phyloP scores from a whole-genome alignment of 176 grass and related monocot species.

The Phoenix dactylifera region DNA sequence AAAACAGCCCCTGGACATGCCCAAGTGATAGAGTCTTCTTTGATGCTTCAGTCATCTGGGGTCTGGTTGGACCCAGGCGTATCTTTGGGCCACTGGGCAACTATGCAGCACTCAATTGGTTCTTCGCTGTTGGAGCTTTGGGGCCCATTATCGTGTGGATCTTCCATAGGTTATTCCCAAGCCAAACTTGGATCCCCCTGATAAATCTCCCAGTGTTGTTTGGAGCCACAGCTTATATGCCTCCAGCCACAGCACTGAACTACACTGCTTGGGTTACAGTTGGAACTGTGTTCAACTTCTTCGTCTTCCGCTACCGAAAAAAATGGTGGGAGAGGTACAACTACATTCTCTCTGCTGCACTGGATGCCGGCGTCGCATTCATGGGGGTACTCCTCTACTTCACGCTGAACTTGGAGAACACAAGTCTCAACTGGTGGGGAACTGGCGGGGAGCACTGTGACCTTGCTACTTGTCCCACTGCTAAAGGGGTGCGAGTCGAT shows the following conservation, averaged over 20 bases:
- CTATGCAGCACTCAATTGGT: slow-evolving; percentile 58
- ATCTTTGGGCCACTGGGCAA: slow-evolving; percentile 54
- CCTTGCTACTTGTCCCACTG: slow-evolving; percentile 51
- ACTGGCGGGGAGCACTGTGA: slow-evolving; percentile 50
- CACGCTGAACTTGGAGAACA: slow-evolving; percentile 44
- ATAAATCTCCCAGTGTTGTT: slow-evolving; percentile 84
- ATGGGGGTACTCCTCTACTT: slow-evolving; percentile 76
- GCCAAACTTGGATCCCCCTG: slow-evolving; percentile 46
- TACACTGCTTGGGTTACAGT: slow-evolving; percentile 59
- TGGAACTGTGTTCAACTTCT: slow-evolving; percentile 72
- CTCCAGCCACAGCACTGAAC: slow-evolving; percentile 58
- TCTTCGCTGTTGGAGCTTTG: slow-evolving; percentile 47
- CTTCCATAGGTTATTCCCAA: slow-evolving; percentile 49
- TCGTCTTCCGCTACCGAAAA: slow-evolving; percentile 61
- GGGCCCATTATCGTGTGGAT: slow-evolving; percentile 56
- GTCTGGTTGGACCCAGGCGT: slow-evolving; percentile 38
- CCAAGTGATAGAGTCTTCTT: slow-evolving; percentile 60
- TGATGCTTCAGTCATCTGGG: slow-evolving; percentile 82
- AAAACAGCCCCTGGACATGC: slow-evolving; percentile 81
- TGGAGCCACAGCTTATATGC: slow-evolving; percentile 52
- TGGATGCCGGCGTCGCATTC: slow-evolving; percentile 68
- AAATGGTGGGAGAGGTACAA: slow-evolving; percentile 85
- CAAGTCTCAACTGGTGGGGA: slow-evolving; percentile 51
- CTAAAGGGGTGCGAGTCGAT: slow-evolving; percentile 32
- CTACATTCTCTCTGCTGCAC: slow-evolving; percentile 62